Conservation (phyloP, 495 filamentous ascomycete species). For the Neurospora sp. region DNA sequence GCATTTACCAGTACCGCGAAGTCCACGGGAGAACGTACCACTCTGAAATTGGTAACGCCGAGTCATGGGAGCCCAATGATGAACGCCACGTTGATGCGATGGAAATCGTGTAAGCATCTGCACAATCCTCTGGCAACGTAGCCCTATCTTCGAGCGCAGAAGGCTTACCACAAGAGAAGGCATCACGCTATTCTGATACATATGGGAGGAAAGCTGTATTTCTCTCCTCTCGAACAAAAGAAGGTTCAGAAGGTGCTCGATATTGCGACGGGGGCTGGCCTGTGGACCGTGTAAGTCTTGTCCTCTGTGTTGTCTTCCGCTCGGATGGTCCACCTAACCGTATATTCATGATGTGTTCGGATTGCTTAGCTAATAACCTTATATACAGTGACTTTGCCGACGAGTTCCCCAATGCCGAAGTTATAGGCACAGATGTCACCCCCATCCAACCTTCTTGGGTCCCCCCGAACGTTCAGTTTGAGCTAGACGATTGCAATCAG, state of each 20-base stretch:
- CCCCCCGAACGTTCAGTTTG: slow-evolving; percentile 38
- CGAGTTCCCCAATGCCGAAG: slow-evolving; percentile 37
- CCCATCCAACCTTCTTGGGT: slow-evolving; percentile 42
- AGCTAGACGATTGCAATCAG: slow-evolving; percentile 44
- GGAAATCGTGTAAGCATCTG: slow-evolving; percentile 17
- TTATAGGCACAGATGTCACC: slow-evolving; percentile 53
- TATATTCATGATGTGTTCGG: too few relatives aligned
- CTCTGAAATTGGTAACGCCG: slow-evolving; percentile 22
- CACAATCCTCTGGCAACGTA: background rate
- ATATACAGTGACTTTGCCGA: slow-evolving; percentile 25
- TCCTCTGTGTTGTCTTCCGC: background rate
- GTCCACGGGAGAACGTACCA: background rate
- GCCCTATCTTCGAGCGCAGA: background rate
- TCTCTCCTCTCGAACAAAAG: slow-evolving; percentile 33
- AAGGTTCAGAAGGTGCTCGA: slow-evolving; percentile 45
- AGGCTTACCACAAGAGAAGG: background rate
- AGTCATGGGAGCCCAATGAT: slow-evolving; percentile 27
- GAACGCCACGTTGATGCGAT: slow-evolving; percentile 18
- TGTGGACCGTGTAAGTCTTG: slow-evolving; percentile 38
- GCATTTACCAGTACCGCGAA: background rate
- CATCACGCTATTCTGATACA: background rate
- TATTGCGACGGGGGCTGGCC: slow-evolving; percentile 50
- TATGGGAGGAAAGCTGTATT: slow-evolving; percentile 29
- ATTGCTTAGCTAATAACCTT: too few relatives aligned
- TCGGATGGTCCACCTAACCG: background rate